Percentiles rank a stretch among this genome's conserved stretches.
These are phyloP conservation scores for Cutaneotrichosporon cavernicola DNA, from an alignment of 1,284 basidiomycete genomes.

Conservation along the genomic window DNA sequence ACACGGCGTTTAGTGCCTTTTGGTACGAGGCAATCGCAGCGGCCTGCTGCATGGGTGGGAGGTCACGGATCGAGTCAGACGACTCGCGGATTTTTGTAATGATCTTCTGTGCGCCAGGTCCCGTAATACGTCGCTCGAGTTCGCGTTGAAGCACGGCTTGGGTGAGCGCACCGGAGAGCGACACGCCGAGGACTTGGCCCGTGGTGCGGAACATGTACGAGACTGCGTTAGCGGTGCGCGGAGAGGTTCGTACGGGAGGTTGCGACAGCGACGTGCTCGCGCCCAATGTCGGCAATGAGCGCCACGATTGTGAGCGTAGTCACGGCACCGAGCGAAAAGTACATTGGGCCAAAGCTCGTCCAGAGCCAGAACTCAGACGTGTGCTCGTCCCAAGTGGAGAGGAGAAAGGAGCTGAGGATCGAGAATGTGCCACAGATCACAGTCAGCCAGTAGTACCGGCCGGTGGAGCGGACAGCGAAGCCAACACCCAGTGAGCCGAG, in stretches of 20 bases:
- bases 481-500: conserved; percentile 79
- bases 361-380: conserved; percentile 56
- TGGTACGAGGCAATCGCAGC: conserved; percentile 81
- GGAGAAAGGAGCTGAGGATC: conserved; percentile 32
- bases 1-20: conserved; percentile 77
- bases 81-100: conserved; percentile 67
- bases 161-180: conserved; percentile 73
- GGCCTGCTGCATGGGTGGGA: conserved; percentile 63
- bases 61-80: conserved; percentile 70
- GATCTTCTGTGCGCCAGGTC: conserved; percentile 61
- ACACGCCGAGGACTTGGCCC: conserved; percentile 85
- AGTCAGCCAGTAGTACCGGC: conserved; percentile 68
- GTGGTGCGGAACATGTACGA: conserved; percentile 87
- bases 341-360: conserved; percentile 21
- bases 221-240: conserved; percentile 57
- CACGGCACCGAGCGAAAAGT: conserved; percentile 34
- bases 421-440: conserved; percentile 29
- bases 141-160: conserved; percentile 71
- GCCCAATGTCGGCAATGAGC: conserved; percentile 75
- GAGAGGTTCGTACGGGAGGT: conserved; percentile 68
- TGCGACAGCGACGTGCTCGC: conserved; percentile 76
- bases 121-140: conserved; percentile 69
- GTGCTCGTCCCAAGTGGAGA: conserved; percentile 42
- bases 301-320: conserved; percentile 56
- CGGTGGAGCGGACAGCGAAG: conserved; percentile 78